These are phyloP conservation scores for Boletus patriciae DNA, from an alignment of 768 basidiomycete species.

Conservation along the genomic window DNA sequence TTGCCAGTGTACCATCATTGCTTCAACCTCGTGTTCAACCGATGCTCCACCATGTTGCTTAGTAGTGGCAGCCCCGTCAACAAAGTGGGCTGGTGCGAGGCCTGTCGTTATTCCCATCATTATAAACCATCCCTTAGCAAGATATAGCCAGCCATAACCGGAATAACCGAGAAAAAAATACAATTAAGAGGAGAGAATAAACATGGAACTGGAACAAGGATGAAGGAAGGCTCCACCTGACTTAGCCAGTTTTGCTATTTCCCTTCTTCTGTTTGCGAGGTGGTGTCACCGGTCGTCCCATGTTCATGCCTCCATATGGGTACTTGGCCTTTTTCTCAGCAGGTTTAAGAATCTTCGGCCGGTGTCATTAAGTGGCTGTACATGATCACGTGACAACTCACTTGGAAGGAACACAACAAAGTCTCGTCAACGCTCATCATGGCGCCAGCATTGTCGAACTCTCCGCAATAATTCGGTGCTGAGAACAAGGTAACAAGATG, in stretches of 20 bases:
- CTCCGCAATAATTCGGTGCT: slow-evolving; percentile 92
- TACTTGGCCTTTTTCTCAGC: slow-evolving; percentile 98
- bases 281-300: slow-evolving; percentile 88
- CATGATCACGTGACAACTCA: slow-evolving; percentile 37
- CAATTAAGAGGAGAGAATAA: slow-evolving; percentile 32
- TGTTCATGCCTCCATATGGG: slow-evolving; percentile 83
- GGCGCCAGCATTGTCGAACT: slow-evolving; percentile 98
- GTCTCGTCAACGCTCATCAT: slow-evolving; percentile 99
- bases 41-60: slow-evolving; percentile 15
- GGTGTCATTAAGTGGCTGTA: not conserved
- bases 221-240: slow-evolving; percentile 25
- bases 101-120: slow-evolving; percentile 20
- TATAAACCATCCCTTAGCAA: slow-evolving; percentile 27
- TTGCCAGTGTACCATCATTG: slow-evolving; percentile 22
- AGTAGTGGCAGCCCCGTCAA: slow-evolving; percentile 10
- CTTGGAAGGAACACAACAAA: slow-evolving; percentile 96
- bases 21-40: slow-evolving; percentile 14
- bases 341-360: slow-evolving; percentile 87
- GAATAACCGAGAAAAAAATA: slow-evolving; percentile 26
- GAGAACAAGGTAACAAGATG: slow-evolving; percentile 97
- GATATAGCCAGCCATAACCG: slow-evolving; percentile 27
- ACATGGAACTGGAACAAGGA: slow-evolving; percentile 31
- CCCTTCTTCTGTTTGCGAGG: slow-evolving; percentile 99
- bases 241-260: slow-evolving; percentile 66
- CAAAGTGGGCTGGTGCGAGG: slow-evolving; percentile 12